Evolutionary conservation across 2,329 filamentous ascomycete species (phyloP), one percentile per base, ranked within the genome.

Genomic region (Cladosporium sp.): DNA sequence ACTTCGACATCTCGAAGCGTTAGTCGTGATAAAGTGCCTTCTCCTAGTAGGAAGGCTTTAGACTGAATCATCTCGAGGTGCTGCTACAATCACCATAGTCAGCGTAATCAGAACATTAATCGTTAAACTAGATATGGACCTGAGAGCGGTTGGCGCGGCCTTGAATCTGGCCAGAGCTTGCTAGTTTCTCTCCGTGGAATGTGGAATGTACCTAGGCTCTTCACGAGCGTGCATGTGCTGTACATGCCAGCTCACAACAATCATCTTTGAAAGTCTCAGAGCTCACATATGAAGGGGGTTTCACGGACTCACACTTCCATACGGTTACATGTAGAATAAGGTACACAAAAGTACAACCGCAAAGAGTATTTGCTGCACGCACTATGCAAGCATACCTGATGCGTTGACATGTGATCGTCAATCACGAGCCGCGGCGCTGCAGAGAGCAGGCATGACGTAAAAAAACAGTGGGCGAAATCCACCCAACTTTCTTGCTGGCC

Each of bases 401-500:
- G 23, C 29, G 26, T 23, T 59, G 37, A 59, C 56, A 59, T 59
- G 56, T 59, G 56, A 59, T 59, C 56, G 4, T 7, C 21, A 58
- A 11, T 14, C 33, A 59, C 16, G 10, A 55, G 56, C 56, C 56
- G 56, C 56, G 56, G 56, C 35, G 56, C n/a, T 40, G 55, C 11
- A 23, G 8, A 46, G 18, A 46, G 40, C 23, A 23, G 40, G n/a
- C 40, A 26, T 35, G 31, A 57, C 55, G 33, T 57, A 40, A 57
- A 26, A 59, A 3, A 28, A 26, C 46, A 16, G 37, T 21, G 11
- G 40, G 56, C 56, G 16, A 59, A 52, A 46, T 52, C 44, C 59
- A 62, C 59, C 40, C 44, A 18, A 33, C 44, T 52, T 52, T 63
- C 61, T 63, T 63, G 61, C 29, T 63, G 40, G 40, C 23, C 23